Conservation (phyloP, 371 early-diverging fungal species). For the Blakeslea trispora region DNA sequence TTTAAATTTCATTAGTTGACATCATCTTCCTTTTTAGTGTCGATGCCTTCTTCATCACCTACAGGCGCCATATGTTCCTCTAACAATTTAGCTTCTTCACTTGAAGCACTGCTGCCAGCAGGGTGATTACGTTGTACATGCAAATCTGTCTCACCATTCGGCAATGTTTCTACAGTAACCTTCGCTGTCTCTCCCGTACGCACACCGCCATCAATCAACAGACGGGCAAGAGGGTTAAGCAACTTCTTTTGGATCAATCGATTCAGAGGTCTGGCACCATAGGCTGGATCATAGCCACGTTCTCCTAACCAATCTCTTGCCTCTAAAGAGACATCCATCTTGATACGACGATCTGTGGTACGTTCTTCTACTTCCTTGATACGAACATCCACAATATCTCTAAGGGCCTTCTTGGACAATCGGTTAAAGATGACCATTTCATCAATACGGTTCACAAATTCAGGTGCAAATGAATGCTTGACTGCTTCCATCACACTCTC, state of each 20-base stretch:
- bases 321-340: conserved; percentile 64
- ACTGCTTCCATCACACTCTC: conserved; percentile 72
- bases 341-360: conserved; percentile 75
- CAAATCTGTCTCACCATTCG: conserved; percentile 40
- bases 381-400: conserved; percentile 81
- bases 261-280: conserved; percentile 86
- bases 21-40: conserved; percentile 22
- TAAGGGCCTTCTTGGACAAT: conserved; percentile 60
- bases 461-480: conserved; percentile 82
- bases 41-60: conserved; percentile 41
- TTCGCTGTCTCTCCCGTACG: conserved; percentile 66
- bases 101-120: conserved; percentile 22
- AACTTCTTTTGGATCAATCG: conserved; percentile 81
- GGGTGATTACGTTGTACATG: conserved; percentile 43
- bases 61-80: conserved; percentile 44
- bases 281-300: conserved; percentile 82
- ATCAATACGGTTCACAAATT: conserved; percentile 92
- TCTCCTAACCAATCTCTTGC: conserved; percentile 81
- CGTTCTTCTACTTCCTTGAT: conserved; percentile 74
- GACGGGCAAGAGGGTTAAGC: conserved; percentile 79
- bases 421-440: conserved; percentile 77
- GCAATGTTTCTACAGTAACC: conserved; percentile 31
- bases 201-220: conserved; percentile 78
- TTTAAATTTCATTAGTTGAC: conserved; percentile 13
- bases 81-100: conserved; percentile 26